Conservation (phyloP, 371 early-diverging fungal genomes). For the Mucor plumbeus region DNA sequence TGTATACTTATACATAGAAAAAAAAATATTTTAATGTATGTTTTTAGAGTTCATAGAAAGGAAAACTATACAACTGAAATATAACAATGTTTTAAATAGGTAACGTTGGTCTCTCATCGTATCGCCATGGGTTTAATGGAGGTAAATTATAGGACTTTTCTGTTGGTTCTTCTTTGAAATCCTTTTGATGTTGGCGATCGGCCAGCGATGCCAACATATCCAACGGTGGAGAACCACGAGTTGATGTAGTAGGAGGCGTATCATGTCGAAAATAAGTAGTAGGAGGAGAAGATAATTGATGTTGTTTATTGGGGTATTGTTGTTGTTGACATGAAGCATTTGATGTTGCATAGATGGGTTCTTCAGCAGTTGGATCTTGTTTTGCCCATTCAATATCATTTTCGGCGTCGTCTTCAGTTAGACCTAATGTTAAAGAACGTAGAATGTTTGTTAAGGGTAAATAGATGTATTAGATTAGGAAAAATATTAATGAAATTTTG, state of each 20-base stretch:
- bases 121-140: slow-evolving; percentile 26
- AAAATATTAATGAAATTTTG: slow-evolving; percentile 11
- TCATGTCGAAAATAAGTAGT: slow-evolving; percentile 8
- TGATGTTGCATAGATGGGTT: slow-evolving; percentile 11
- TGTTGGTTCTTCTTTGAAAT: slow-evolving; percentile 18
- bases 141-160: slow-evolving; percentile 30
- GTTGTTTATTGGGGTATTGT: slow-evolving; percentile 5
- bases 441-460: slow-evolving; percentile 16
- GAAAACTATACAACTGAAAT: neutral
- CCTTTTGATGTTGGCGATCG: slow-evolving; percentile 35
- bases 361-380: slow-evolving; percentile 13
- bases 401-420: slow-evolving; percentile 34
- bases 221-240: slow-evolving; percentile 31
- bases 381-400: slow-evolving; percentile 36
- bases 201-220: slow-evolving; percentile 47
- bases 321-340: slow-evolving; percentile 1
- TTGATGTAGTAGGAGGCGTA: neutral
- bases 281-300: neutral
- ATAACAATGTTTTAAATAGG: slow-evolving; percentile 17
- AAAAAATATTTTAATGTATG: neutral
- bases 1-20: neutral
- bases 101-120: slow-evolving; percentile 19
- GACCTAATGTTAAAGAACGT: slow-evolving; percentile 47
- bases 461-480: neutral
- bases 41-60: neutral